Conservation (phyloP, 345 rosid genomes). For the Viola odorata region DNA sequence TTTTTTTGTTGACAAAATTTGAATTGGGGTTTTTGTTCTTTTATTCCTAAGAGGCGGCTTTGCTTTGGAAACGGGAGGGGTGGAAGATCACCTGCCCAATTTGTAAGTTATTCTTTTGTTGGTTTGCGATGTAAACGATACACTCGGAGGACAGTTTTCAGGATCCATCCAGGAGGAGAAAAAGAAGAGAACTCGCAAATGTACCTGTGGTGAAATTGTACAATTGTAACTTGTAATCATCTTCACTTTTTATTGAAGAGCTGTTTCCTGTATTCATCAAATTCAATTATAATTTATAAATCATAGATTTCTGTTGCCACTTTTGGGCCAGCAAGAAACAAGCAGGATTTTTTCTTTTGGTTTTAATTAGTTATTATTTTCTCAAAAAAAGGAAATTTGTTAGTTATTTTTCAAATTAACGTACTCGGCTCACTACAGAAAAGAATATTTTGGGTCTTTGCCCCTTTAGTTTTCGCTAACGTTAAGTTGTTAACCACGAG, state of each 20-base stretch:
- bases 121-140: constrained; percentile 21
- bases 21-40: constrained; percentile 15
- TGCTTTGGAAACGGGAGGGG: constrained; percentile 29
- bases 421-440: too few species aligned
- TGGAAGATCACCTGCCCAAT: constrained; percentile 49
- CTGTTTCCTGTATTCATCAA: constrained; percentile 32
- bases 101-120: constrained; percentile 36
- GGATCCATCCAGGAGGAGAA: constrained; percentile 9
- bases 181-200: constrained; percentile 1
- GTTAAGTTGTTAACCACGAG: too few species aligned
- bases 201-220: constrained; percentile 15
- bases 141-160: constrained; percentile 4
- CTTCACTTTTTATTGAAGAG: constrained; percentile 50
- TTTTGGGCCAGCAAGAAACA: too few species aligned
- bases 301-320: too few species aligned
- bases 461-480: too few species aligned
- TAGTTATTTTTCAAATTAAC: too few species aligned
- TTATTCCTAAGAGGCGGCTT: constrained; percentile 17
- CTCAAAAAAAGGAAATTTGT: too few species aligned
- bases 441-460: too few species aligned
- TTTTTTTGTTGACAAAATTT: constrained; percentile 6
- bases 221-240: constrained; percentile 33
- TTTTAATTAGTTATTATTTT: too few species aligned
- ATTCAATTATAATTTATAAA: too few species aligned
- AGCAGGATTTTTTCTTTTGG: too few species aligned